A percentile compares a stretch with the other conserved stretches of the same genome.
Conservation (phyloP, 306 rosid species). For the Arachis stenosperma region DNA sequence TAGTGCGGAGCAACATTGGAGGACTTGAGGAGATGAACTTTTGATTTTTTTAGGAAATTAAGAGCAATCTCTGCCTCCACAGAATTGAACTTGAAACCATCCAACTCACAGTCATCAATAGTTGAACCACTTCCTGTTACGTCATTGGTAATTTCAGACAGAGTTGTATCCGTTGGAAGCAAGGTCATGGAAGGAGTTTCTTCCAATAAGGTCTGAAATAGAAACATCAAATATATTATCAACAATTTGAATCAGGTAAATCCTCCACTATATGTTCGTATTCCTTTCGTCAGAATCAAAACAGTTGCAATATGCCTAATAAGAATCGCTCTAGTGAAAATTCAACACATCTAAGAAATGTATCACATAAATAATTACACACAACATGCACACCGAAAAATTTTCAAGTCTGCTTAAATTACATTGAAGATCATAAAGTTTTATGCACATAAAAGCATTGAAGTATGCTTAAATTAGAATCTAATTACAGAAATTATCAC, state of each 20-base stretch:
- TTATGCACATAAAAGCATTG: too few relatives aligned
- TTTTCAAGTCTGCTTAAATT: not conserved
- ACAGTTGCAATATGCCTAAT: slow-evolving; percentile 7
- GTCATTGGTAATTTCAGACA: slow-evolving; percentile 6
- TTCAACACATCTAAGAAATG: not conserved
- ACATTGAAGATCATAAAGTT: too few relatives aligned
- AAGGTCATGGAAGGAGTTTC: slow-evolving; percentile 31
- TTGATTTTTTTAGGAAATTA: slow-evolving; percentile 44
- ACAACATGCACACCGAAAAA: not conserved
- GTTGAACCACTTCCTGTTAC: not conserved
- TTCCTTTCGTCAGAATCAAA: slow-evolving; percentile 17
- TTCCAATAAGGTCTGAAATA: slow-evolving; percentile 43
- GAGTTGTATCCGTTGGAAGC: slow-evolving; percentile 29
- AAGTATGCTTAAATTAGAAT: not conserved
- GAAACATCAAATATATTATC: not conserved
- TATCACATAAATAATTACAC: not conserved
- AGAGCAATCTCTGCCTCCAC: slow-evolving; percentile 51
- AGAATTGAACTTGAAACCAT: slow-evolving; percentile 14
- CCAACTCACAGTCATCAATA: slow-evolving; percentile 19
- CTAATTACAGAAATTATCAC: not conserved
- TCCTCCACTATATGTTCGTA: not conserved
- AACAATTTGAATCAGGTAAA: slow-evolving; percentile 27
- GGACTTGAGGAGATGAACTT: slow-evolving; percentile 44
- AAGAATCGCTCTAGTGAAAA: not conserved
- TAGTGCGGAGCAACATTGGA: slow-evolving; percentile 44